Conservation (phyloP, 2,329 filamentous ascomycete genomes). For the Pseudopithomyces chartarum region DNA sequence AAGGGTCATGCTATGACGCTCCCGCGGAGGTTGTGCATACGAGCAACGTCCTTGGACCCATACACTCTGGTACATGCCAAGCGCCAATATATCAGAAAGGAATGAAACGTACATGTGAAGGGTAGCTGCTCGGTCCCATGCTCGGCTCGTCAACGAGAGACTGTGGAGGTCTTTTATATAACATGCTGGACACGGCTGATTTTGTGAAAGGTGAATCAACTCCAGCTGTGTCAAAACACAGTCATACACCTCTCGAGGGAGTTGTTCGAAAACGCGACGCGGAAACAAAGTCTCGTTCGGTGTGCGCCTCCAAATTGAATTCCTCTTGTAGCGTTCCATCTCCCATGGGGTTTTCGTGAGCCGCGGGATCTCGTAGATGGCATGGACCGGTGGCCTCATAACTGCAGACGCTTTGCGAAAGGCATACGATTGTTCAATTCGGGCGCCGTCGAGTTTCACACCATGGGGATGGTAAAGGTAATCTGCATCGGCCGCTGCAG, state of each 20-base stretch:
- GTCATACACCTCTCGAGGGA: slow-evolving; percentile 61
- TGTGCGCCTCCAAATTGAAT: slow-evolving; percentile 38
- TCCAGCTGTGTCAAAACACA: slow-evolving; percentile 59
- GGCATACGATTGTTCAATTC: slow-evolving; percentile 1
- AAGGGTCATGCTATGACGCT: no score
- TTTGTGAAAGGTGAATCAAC: slow-evolving; percentile 44
- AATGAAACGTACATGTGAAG: slow-evolving; percentile 57
- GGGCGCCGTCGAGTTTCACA: not conserved
- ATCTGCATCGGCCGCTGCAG: not conserved
- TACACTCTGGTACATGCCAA: not conserved
- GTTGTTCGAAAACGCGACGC: slow-evolving; percentile 47
- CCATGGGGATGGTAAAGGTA: not conserved
- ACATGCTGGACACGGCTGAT: slow-evolving; percentile 56
- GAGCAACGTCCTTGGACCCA: no score
- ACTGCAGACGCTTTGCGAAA: slow-evolving; percentile 5
- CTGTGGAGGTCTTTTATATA: slow-evolving; percentile 60
- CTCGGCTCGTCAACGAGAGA: slow-evolving; percentile 59
- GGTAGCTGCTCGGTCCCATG: slow-evolving; percentile 61
- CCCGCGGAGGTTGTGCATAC: no score
- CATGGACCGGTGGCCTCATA: not conserved
- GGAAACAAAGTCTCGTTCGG: slow-evolving; percentile 23
- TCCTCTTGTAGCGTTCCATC: slow-evolving; percentile 34
- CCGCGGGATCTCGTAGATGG: slow-evolving; percentile 23
- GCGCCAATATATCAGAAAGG: slow-evolving; percentile 8
- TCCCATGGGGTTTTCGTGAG: slow-evolving; percentile 47